Evolutionary conservation across 2,329 filamentous ascomycete genomes (phyloP).

Genomic region (Xylariaceae sp.): DNA sequence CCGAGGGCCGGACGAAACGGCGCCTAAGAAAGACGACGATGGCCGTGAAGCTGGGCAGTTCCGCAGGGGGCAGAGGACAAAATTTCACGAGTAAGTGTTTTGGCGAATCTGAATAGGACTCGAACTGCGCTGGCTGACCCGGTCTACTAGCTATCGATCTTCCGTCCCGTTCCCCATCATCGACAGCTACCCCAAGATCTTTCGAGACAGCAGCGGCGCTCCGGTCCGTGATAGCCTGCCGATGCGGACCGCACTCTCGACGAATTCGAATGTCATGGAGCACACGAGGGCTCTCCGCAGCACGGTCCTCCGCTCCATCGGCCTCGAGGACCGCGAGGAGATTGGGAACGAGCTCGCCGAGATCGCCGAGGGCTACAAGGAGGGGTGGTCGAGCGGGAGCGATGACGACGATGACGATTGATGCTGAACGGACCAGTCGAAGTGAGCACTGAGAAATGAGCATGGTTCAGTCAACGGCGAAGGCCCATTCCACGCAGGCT

Average conservation of each 20-base stretch:
- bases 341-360: constrained; percentile 75
- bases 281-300: constrained; percentile 59
- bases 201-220: constrained; percentile 37
- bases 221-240: constrained; percentile 34
- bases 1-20: constrained; percentile 20
- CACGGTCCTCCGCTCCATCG: constrained; percentile 55
- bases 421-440: no score
- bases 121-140: not conserved
- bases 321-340: constrained; percentile 72
- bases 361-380: constrained; percentile 80
- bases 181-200: constrained; percentile 77
- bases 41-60: constrained; percentile 12
- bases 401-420: constrained; percentile 61
- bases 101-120: not conserved
- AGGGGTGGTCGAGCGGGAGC: constrained; percentile 75
- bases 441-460: no score
- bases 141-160: constrained; percentile 40
- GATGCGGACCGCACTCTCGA: constrained; percentile 57
- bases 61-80: constrained; percentile 16
- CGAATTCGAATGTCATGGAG: constrained; percentile 64
- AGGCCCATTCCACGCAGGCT: no score
- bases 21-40: constrained; percentile 15
- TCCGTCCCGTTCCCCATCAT: constrained; percentile 65
- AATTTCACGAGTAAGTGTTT: constrained; percentile 24
- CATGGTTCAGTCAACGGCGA: no score